Evolutionary conservation across 495 filamentous ascomycete genomes (phyloP).

Genomic region (Podospora didyma): DNA sequence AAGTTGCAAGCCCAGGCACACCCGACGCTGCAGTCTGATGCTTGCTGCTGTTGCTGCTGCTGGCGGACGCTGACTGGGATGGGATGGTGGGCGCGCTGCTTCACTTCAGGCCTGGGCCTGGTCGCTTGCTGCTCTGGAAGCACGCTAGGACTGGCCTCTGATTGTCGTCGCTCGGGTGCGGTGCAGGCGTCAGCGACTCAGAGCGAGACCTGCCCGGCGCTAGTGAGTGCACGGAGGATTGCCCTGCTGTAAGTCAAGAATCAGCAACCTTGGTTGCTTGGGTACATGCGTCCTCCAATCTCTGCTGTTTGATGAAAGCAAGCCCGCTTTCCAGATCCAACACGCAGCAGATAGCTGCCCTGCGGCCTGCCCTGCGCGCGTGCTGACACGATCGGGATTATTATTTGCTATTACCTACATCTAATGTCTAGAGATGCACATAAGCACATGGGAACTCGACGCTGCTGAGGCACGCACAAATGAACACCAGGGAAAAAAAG

Average conservation of each 20-base stretch:
- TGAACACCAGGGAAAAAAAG: too few species aligned
- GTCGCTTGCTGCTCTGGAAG: conserved; percentile 9
- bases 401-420: too few species aligned
- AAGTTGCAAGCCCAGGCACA: conserved; percentile 2
- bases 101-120: conserved; percentile 8
- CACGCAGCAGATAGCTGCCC: neutral
- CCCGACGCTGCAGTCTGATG: conserved; percentile 1
- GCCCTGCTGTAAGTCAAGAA: conserved; percentile 20
- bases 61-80: too few species aligned
- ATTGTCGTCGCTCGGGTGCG: conserved; percentile 24
- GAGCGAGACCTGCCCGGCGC: conserved; percentile 24
- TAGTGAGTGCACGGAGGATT: conserved; percentile 22
- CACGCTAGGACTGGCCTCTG: conserved; percentile 25
- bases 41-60: too few species aligned
- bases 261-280: conserved; percentile 15
- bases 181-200: conserved; percentile 16
- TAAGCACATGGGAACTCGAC: neutral
- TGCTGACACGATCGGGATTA: neutral
- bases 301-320: conserved; percentile 13
- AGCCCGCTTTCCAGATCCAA: neutral
- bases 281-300: conserved; percentile 23
- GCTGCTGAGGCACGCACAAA: too few species aligned
- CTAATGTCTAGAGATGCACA: neutral
- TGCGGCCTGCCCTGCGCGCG: neutral
- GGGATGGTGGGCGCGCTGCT: neutral